Evolutionary conservation across 805 yeast species (phyloP), one percentile per base, ranked within the genome.

Genomic region (Maudiozyma turicensis): DNA sequence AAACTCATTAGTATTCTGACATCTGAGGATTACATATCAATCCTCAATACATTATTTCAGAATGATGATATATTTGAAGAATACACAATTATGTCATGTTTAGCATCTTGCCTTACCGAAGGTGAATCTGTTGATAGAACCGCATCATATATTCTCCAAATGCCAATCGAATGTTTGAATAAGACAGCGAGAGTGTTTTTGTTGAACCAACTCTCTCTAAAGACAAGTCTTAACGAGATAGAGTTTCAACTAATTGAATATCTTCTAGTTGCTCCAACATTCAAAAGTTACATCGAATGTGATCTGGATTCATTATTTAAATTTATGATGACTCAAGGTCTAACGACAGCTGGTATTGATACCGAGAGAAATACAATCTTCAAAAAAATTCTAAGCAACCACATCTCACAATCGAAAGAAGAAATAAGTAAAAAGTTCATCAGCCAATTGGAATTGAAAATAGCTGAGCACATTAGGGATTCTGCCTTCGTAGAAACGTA

Each of bases 151-250:
- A 39, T 67, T 3, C 15, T 46, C 3, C 32, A 54, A 9, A 65
- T 81, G 31, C 86, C 87, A 5, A 68, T 73, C 26, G 77, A 74
- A 49, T 77, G 82, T 54, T 72, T 57, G 50, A 53, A 73, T 57
- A 67, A 71, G 61, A 59, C 65, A 47, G 30, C 57, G 35, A 57
- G 68, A 64, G 50, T 57, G 53, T 49, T 61, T 54, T 49, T 58
- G 11, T 43, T 62, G 51, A 58, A 71, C 40, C 49, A 46, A 3
- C 45, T 69, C 6, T 39, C 58, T 4, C 26, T 38, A 6, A 55
- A 51, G 44, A 46, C 40, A 15, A 49, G 6, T 20, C 33, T 50
- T 6, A 38, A 39, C 3, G 32, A 42, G 3, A 8, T 14, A 1
- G 61, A 56, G 40, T 40, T 53, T 0, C 49, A 54, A 2, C 52